These are phyloP conservation scores for Byssochlamys sp. DNA, from an alignment of 2,329 filamentous ascomycete genomes.

Conservation along the genomic window DNA sequence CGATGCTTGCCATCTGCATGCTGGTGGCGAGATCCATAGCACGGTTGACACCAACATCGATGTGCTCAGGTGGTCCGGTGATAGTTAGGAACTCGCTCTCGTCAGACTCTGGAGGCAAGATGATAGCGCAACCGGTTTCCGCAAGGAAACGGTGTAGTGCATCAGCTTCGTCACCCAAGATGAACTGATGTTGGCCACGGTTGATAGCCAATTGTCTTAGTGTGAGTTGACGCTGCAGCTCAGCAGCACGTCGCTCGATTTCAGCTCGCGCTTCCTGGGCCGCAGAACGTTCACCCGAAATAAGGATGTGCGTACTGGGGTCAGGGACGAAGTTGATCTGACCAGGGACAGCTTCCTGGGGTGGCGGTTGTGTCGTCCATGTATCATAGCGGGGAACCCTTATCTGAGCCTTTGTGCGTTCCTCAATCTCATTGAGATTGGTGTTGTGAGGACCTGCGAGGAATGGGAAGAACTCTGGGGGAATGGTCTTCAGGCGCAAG, in stretches of 20 bases:
- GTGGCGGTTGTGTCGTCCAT: constrained; percentile 59
- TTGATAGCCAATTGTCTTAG: constrained; percentile 74
- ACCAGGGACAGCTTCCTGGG: constrained; percentile 51
- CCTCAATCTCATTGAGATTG: constrained; percentile 57
- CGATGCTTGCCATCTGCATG: constrained; percentile 76
- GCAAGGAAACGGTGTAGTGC: constrained; percentile 77
- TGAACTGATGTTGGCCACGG: constrained; percentile 84
- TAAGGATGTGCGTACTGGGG: constrained; percentile 66
- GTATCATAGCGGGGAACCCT: constrained; percentile 73
- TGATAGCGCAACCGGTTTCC: constrained; percentile 80
- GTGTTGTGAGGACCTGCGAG: constrained; percentile 70
- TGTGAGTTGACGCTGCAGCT: constrained; percentile 65
- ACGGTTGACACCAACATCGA: constrained; percentile 67
- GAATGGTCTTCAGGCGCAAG: constrained; percentile 71
- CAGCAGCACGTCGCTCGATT: constrained; percentile 67
- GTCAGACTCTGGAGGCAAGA: constrained; percentile 65
- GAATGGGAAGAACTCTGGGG: constrained; percentile 90
- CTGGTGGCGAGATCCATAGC: constrained; percentile 80
- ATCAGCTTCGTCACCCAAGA: constrained; percentile 73
- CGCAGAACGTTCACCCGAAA: constrained; percentile 74
- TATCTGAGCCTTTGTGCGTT: constrained; percentile 66
- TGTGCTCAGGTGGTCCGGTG: constrained; percentile 64
- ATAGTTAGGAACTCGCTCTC: constrained; percentile 78
- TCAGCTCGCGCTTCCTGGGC: constrained; percentile 70
- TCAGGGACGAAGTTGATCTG: constrained; percentile 64